Evolutionary conservation across 2,329 filamentous ascomycete species (phyloP).

Genomic region (Penicillium sp.): DNA sequence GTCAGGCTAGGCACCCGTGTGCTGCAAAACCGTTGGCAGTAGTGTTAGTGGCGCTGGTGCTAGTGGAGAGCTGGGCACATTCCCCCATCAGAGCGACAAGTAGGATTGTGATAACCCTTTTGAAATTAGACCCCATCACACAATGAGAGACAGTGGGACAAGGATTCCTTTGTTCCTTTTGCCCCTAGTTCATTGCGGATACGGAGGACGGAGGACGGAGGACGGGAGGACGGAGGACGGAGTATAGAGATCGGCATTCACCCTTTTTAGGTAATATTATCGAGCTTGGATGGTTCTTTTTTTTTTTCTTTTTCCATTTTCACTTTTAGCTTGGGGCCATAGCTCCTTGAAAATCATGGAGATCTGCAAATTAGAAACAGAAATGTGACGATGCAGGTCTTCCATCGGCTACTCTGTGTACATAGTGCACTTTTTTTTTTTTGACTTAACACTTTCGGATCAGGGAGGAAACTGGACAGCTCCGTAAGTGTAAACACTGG

Average conservation of each 20-base stretch:
- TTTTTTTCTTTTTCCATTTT: not conserved
- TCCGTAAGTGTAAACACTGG: too few species aligned
- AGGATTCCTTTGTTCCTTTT: not conserved
- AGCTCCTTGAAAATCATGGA: not conserved
- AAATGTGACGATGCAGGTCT: not conserved
- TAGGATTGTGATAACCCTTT: slow-evolving; percentile 3
- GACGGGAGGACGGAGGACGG: not conserved
- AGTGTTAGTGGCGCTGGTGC: not conserved
- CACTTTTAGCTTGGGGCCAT: not conserved
- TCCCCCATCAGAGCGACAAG: not conserved
- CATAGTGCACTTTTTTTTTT: too few species aligned
- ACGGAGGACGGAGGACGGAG: not conserved
- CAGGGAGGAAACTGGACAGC: not conserved
- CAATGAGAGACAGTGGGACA: not conserved
- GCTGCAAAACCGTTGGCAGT: not conserved
- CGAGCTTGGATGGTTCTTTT: not conserved
- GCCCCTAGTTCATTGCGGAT: not conserved
- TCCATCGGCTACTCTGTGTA: not conserved
- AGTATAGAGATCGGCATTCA: not conserved
- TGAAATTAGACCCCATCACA: slow-evolving; percentile 3
- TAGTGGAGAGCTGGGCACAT: not conserved
- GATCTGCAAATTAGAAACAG: slow-evolving; percentile 1
- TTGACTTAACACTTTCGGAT: not conserved
- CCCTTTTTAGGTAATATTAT: not conserved
- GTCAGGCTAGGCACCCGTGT: not conserved